These are phyloP conservation scores for Botrytis cinerea DNA, from an alignment of 2,329 filamentous ascomycete species.

Conservation along the genomic window DNA sequence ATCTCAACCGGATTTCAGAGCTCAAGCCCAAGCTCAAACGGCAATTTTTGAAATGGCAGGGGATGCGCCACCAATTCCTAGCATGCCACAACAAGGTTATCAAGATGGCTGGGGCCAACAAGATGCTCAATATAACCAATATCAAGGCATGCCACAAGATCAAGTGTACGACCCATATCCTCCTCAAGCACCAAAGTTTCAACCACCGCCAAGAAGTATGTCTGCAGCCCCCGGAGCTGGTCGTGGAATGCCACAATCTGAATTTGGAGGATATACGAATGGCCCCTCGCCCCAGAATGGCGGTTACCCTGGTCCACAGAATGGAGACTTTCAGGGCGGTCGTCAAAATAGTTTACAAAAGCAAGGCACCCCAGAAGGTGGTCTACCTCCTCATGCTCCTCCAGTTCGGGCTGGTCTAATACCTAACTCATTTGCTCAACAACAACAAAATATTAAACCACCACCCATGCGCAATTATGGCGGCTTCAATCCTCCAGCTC, in stretches of 20 bases:
- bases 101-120: slow-evolving; percentile 37
- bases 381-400: slow-evolving; percentile 60
- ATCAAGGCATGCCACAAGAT: slow-evolving; percentile 26
- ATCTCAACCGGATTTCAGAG: slow-evolving; percentile 66
- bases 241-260: slow-evolving; percentile 29
- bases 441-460: slow-evolving; percentile 54
- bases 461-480: slow-evolving; percentile 50
- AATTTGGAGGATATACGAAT: slow-evolving; percentile 29
- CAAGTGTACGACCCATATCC: slow-evolving; percentile 33
- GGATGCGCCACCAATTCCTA: slow-evolving; percentile 59
- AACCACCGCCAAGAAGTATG: slow-evolving; percentile 36
- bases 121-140: slow-evolving; percentile 32
- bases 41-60: slow-evolving; percentile 74
- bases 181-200: slow-evolving; percentile 31
- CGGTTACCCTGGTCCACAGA: slow-evolving; percentile 27
- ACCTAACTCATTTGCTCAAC: slow-evolving; percentile 57
- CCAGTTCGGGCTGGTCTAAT: slow-evolving; percentile 65
- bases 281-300: slow-evolving; percentile 28
- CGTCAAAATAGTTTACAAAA: slow-evolving; percentile 33
- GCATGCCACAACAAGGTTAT: slow-evolving; percentile 35
- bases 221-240: slow-evolving; percentile 35
- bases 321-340: slow-evolving; percentile 25
- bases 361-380: slow-evolving; percentile 39
- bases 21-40: slow-evolving; percentile 54
- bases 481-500: slow-evolving; percentile 28